Evolutionary conservation across 2,329 filamentous ascomycete genomes (phyloP).

Genomic region (Elsinoe arachidis): DNA sequence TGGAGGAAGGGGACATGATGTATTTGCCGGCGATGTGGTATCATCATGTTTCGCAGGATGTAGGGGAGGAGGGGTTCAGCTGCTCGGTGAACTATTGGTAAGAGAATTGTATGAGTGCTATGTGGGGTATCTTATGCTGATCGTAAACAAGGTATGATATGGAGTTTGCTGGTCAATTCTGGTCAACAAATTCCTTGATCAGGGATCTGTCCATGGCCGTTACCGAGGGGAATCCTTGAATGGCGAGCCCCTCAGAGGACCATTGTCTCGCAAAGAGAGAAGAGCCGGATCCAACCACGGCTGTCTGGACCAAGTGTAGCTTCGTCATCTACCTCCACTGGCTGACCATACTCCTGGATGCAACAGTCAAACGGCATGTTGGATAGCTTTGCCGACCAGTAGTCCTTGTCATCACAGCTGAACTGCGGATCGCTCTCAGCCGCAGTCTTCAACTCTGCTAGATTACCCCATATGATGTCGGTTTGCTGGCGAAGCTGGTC

Average conservation of each 20-base stretch:
- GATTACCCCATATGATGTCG: constrained; percentile 75
- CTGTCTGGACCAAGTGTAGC: constrained; percentile 21
- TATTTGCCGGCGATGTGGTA: constrained; percentile 80
- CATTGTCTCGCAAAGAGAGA: constrained; percentile 23
- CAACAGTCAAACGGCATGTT: constrained; percentile 40
- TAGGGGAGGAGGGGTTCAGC: constrained; percentile 60
- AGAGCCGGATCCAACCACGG: constrained; percentile 26
- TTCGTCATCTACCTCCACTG: constrained; percentile 24
- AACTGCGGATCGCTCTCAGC: constrained; percentile 22
- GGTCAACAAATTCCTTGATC: constrained; percentile 49
- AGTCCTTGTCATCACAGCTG: constrained; percentile 18
- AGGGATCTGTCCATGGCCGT: constrained; percentile 20
- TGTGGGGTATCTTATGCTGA: constrained; percentile 3
- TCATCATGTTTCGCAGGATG: constrained; percentile 70
- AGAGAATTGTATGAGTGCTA: background rate
- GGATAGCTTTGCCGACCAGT: constrained; percentile 19
- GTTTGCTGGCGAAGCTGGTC: constrained; percentile 57
- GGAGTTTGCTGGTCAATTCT: constrained; percentile 63
- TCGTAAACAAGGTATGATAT: constrained; percentile 59
- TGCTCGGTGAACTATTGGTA: constrained; percentile 77
- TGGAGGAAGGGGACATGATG: constrained; percentile 68
- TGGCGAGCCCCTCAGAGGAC: constrained; percentile 17
- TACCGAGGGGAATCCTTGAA: constrained; percentile 27
- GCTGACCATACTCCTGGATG: constrained; percentile 35
- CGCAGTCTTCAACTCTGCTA: constrained; percentile 58